Conservation (phyloP, 805 yeast species). For the Candida coquimbonensis region DNA sequence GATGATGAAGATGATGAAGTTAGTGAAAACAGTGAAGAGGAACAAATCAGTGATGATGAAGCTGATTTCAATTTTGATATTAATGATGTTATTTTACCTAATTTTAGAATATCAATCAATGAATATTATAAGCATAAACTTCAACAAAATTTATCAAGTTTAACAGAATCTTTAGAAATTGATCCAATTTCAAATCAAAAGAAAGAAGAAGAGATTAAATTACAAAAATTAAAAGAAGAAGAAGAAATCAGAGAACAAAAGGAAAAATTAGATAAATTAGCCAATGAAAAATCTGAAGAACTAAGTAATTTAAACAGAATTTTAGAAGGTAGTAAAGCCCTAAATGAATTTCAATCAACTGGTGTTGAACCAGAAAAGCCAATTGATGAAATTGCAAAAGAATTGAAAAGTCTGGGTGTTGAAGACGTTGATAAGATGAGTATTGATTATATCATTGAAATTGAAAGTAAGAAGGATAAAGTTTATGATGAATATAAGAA, state of each 20-base stretch:
- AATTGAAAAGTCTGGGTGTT: constrained; percentile 33
- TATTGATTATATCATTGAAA: constrained; percentile 12
- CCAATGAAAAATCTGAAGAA: constrained; percentile 6
- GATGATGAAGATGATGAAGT: constrained; percentile 17
- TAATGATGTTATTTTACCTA: constrained; percentile 27
- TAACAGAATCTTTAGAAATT: constrained; percentile 3
- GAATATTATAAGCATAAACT: constrained; percentile 16
- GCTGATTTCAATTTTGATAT: constrained; percentile 27
- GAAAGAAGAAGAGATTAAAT: not conserved
- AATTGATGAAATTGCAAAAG: constrained; percentile 22
- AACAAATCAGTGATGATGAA: constrained; percentile 50
- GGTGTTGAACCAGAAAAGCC: constrained; percentile 28
- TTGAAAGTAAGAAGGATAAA: constrained; percentile 18
- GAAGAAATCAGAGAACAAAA: constrained; percentile 3
- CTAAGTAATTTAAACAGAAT: constrained; percentile 46
- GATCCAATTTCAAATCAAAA: not conserved
- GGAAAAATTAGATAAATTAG: constrained; percentile 5
- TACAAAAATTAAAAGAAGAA: not conserved
- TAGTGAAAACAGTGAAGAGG: constrained; percentile 40
- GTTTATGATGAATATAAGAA: constrained; percentile 15
- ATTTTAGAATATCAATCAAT: constrained; percentile 29
- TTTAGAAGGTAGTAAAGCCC: constrained; percentile 51
- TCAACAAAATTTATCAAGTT: constrained; percentile 3
- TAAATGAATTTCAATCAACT: constrained; percentile 46
- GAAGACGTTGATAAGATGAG: constrained; percentile 28